These are phyloP conservation scores for Aethionema arabicum DNA, from an alignment of 345 rosid genomes.

Conservation along the genomic window DNA sequence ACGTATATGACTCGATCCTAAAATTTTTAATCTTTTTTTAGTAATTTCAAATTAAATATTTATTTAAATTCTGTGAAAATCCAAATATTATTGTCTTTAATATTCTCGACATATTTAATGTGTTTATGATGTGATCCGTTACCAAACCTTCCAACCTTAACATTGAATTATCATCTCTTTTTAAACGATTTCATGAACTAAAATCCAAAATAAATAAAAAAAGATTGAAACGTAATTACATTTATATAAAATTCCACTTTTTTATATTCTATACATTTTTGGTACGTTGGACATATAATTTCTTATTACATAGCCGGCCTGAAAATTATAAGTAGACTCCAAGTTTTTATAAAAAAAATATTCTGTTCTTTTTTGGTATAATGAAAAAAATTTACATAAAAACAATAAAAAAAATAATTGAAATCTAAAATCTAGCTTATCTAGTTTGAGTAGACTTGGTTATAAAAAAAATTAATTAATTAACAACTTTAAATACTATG, in stretches of 20 bases:
- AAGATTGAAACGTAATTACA: background rate
- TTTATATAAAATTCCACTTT: background rate
- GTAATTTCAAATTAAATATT: conserved; percentile 5
- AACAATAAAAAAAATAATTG: no score
- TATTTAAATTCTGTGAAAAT: background rate
- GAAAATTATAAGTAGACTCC: no score
- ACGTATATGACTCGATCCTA: conserved; percentile 17
- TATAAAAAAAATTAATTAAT: no score
- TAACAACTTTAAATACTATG: no score
- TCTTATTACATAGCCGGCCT: no score
- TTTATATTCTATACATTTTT: background rate
- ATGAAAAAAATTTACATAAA: no score
- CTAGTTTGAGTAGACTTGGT: no score
- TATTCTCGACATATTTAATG: background rate
- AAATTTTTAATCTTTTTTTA: background rate
- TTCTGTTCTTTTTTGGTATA: no score
- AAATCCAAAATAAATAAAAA: conserved; percentile 6
- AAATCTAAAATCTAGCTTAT: no score
- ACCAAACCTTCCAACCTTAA: conserved; percentile 6
- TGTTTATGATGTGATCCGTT: conserved; percentile 18
- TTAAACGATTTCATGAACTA: background rate
- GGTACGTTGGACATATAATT: no score
- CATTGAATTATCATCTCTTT: background rate
- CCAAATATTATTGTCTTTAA: background rate
- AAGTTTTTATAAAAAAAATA: no score